Evolutionary conservation across 1,284 basidiomycete species (phyloP).

Genomic region (Nidula niveotomentosa): DNA sequence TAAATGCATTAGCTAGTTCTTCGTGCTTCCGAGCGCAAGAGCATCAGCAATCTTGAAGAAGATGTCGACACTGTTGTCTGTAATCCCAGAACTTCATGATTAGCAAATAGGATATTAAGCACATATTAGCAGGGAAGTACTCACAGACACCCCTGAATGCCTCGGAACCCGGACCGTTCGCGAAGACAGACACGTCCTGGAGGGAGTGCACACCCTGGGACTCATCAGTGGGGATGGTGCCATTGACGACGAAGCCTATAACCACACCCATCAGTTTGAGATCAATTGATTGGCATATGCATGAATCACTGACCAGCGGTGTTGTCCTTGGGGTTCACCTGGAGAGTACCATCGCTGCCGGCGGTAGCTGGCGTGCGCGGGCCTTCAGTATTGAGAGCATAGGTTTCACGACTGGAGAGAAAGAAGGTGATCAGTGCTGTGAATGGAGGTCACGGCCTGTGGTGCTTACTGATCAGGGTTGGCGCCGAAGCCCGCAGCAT

Average conservation of each 20-base stretch:
- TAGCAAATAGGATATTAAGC: constrained; percentile 2
- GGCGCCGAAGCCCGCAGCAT: constrained; percentile 37
- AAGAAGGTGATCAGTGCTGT: too few relatives aligned
- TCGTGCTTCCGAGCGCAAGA: constrained; percentile 16
- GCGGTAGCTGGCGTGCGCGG: constrained; percentile 31
- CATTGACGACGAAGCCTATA: constrained; percentile 26
- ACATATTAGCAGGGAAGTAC: constrained; percentile 12
- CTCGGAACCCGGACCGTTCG: constrained; percentile 36
- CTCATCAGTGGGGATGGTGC: constrained; percentile 28
- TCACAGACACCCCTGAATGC: constrained; percentile 39
- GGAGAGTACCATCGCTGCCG: constrained; percentile 15
- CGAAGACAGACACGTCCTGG: constrained; percentile 37
- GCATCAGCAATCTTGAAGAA: constrained; percentile 45
- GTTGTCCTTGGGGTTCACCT: constrained; percentile 34
- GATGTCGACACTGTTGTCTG: constrained; percentile 42
- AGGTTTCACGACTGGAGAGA: constrained; percentile 29
- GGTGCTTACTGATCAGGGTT: constrained; percentile 36
- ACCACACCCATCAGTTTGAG: not conserved
- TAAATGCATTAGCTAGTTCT: not conserved
- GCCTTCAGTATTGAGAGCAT: constrained; percentile 28
- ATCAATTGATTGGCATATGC: not conserved
- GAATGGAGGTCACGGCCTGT: too few relatives aligned
- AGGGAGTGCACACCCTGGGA: constrained; percentile 39
- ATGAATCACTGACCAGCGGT: constrained; percentile 21
- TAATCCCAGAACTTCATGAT: constrained; percentile 2